Conservation (phyloP, 2,329 filamentous ascomycete species). For the Trichoderma simmonsii region DNA sequence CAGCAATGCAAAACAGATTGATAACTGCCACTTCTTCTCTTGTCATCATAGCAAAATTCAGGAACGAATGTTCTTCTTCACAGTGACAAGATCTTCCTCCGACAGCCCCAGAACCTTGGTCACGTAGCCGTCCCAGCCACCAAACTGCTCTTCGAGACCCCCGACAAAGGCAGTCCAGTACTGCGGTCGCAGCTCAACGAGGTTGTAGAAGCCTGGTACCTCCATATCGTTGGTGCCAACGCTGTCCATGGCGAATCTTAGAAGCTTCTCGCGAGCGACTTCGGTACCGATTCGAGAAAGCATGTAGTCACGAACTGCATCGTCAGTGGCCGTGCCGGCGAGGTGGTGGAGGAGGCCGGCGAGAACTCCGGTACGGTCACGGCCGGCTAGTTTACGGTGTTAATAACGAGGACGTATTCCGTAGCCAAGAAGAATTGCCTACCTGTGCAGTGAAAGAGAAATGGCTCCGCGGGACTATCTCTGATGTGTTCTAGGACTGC, state of each 20-base stretch:
- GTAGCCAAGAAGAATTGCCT: constrained; percentile 12
- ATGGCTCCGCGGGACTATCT: constrained; percentile 43
- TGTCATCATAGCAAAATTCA: not conserved
- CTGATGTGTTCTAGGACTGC: constrained; percentile 48
- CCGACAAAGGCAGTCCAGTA: constrained; percentile 47
- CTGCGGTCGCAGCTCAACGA: constrained; percentile 41
- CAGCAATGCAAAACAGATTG: not conserved
- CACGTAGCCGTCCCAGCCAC: constrained; percentile 50
- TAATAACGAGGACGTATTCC: not conserved
- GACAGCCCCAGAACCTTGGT: constrained; percentile 45
- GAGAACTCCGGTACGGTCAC: constrained; percentile 53
- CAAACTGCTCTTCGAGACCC: constrained; percentile 43
- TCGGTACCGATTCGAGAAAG: constrained; percentile 54
- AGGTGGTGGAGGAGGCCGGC: constrained; percentile 50
- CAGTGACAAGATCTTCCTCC: constrained; percentile 42
- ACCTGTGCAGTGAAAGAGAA: constrained; percentile 56
- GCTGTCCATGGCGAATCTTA: constrained; percentile 40
- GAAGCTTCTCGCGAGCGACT: constrained; percentile 46
- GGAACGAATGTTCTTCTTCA: constrained; percentile 45
- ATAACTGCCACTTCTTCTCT: not conserved
- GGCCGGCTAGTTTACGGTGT: constrained; percentile 40
- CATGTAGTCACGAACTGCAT: constrained; percentile 49
- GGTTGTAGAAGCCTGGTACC: constrained; percentile 48
- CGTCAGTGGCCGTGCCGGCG: constrained; percentile 43
- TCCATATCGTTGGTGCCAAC: constrained; percentile 36